Evolutionary conservation across 306 rosid species (phyloP), one percentile per base, ranked within the genome.

Genomic region (Trichosanthes truncata): DNA sequence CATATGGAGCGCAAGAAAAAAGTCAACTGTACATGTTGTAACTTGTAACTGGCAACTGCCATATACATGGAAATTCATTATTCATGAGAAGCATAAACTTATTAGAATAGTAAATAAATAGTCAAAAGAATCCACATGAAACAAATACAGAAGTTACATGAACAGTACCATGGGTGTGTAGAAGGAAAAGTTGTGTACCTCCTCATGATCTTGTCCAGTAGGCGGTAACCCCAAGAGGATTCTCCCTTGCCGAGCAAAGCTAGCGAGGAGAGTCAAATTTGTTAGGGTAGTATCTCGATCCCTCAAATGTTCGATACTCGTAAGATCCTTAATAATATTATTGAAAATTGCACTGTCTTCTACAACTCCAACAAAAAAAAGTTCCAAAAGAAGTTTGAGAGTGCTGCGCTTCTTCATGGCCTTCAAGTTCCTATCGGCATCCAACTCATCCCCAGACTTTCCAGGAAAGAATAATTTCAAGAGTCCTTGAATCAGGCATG

Each of bases 201-300:
- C 98, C 81, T 90, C 98, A 51, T 89, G 89, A 84, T 91, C 96
- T 59, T 88, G 96, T 77, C 96, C 99, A 85, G 87, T 68, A 21
- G 87, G 87, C 73, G 91, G 80, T 86, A 96, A 89, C 69, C 97
- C 96, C 48, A 96, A 84, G 86, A 96, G 90, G 79, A 91, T 83
- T 85, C 99, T 96, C 65, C 97, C 99, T 81, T 96, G 99, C 53
- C 98, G 96, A 80, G 97, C 96, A 90, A 96, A 96, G 89, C 99
- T 96, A 74, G 98, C 93, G 84, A 96, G 98, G 83, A 96, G 98
- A 77, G 99, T 91, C 89, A 96, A 90, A 91, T 91, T 93, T 43
- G 98, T 96, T 86, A 91, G 96, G 71, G 96, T 84, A 80, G 98
- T 83, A 82, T 96, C 99, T 23, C 96, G 90, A 80, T 96, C 99